Conservation (phyloP, 768 basidiomycete genomes). For the Psilocybe cyanescens region DNA sequence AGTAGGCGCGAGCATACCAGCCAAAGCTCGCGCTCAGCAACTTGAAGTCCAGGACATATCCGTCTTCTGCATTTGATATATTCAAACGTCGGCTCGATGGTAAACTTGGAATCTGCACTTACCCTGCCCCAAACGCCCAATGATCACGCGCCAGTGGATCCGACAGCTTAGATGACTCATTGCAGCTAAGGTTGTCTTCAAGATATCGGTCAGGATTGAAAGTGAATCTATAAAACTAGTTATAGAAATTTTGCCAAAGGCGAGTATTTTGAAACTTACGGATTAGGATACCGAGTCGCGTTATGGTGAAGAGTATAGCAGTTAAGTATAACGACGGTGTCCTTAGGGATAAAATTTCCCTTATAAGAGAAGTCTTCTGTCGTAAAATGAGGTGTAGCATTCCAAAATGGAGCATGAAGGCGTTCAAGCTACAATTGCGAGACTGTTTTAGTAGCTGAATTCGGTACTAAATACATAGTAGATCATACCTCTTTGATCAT, state of each 20-base stretch:
- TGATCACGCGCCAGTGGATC: conserved; percentile 47
- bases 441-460: background rate
- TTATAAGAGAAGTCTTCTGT: conserved; percentile 41
- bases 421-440: conserved; percentile 33
- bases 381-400: conserved; percentile 39
- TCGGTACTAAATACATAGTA: background rate
- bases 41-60: conserved; percentile 46
- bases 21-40: conserved; percentile 51
- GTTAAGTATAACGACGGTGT: conserved; percentile 42
- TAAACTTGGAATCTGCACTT: background rate
- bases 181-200: conserved; percentile 33
- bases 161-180: conserved; percentile 44
- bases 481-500: conserved; percentile 23
- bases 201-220: conserved; percentile 47
- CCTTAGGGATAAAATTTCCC: conserved; percentile 41
- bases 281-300: conserved; percentile 34
- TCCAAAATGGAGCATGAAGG: conserved; percentile 39
- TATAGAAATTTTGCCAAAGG: background rate
- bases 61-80: conserved; percentile 26
- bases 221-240: background rate
- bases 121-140: conserved; percentile 54
- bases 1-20: conserved; percentile 48
- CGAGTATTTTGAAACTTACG: conserved; percentile 21
- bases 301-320: conserved; percentile 38
- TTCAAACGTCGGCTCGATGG: background rate